A percentile compares a stretch with the other conserved stretches of the same genome.
phyloP scores from a whole-genome alignment of 345 rosid genomes.

The Citrus reticulata region DNA sequence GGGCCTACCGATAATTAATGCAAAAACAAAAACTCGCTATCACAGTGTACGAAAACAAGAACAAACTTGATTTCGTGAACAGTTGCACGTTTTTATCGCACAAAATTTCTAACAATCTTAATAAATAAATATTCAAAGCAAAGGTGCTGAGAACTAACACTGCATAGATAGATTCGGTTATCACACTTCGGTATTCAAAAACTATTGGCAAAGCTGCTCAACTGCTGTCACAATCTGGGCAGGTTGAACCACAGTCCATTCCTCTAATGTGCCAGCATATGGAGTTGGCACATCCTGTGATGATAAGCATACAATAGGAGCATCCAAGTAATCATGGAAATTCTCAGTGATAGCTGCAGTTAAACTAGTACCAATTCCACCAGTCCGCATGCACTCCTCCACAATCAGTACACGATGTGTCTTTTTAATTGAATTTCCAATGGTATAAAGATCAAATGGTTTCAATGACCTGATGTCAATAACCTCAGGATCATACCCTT shows the following conservation, averaged over 20 bases:
- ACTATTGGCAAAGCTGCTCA: conserved; percentile 83
- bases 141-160: neutral
- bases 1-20: neutral
- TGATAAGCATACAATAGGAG: conserved; percentile 89
- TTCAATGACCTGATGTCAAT: conserved; percentile 91
- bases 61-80: conserved; percentile 1
- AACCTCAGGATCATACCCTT: conserved; percentile 93
- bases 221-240: conserved; percentile 91
- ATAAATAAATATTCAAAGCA: conserved; percentile 6
- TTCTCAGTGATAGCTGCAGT: conserved; percentile 86
- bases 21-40: neutral
- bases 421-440: conserved; percentile 91
- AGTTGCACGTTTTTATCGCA: conserved; percentile 11
- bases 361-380: conserved; percentile 94
- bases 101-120: conserved; percentile 16
- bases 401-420: conserved; percentile 88
- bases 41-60: conserved; percentile 3
- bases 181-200: neutral
- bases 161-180: neutral
- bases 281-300: conserved; percentile 98
- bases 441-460: conserved; percentile 83
- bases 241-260: conserved; percentile 93
- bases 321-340: conserved; percentile 88
- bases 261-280: conserved; percentile 83
- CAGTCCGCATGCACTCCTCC: conserved; percentile 97